phyloP scores from a whole-genome alignment of 2,329 filamentous ascomycete genomes.

The Immersiporthe knoxdaviesiana region DNA sequence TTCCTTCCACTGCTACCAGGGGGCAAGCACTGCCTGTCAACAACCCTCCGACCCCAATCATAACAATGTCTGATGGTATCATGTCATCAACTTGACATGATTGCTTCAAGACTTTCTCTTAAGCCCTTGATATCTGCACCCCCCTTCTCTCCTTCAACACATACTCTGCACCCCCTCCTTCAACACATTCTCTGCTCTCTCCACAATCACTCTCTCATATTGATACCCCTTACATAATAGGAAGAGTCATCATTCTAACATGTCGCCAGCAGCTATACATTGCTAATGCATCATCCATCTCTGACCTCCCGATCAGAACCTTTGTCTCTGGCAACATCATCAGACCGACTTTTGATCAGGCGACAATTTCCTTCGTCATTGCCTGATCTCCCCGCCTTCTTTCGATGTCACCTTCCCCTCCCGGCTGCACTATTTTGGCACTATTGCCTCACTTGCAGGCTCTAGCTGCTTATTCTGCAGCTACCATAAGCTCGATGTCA shows the following conservation, averaged over 20 bases:
- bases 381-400: background rate
- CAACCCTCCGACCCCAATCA: background rate
- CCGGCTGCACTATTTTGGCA: background rate
- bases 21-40: background rate
- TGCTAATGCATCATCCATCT: background rate
- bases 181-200: background rate
- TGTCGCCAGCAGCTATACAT: background rate
- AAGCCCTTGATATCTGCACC: no score
- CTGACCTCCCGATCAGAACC: background rate
- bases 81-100: no score
- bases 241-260: background rate
- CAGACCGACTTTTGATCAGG: background rate
- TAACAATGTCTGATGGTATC: background rate
- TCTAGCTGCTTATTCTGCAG: background rate
- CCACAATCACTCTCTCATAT: background rate
- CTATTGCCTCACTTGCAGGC: background rate
- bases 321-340: background rate
- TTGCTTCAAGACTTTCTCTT: no score
- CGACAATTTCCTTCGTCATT: background rate
- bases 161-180: background rate
- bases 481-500: background rate
- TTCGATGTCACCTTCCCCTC: background rate
- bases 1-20: no score
- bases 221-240: background rate
- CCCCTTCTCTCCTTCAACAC: no score